Evolutionary conservation across 352 stramenopile species (phyloP).

Genomic region (Halophytophthora polymorphica): DNA sequence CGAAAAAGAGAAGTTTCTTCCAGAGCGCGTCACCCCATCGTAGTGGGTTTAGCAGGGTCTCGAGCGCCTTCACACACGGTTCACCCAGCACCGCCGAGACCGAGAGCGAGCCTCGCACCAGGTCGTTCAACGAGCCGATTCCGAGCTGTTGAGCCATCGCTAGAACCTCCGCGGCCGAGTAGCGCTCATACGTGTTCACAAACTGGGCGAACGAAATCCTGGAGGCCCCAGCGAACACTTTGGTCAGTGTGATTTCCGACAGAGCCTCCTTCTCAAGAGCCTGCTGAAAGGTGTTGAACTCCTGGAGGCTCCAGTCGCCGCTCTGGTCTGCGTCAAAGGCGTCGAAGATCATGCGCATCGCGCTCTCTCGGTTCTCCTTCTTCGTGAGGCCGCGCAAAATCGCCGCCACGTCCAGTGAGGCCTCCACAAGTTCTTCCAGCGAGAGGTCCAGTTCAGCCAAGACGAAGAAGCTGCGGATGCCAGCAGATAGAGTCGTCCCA

Average conservation of each 20-base stretch:
- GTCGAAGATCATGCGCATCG: conserved; percentile 40
- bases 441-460: conserved; percentile 40
- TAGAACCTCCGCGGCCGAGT: conserved; percentile 30
- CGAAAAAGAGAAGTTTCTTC: conserved; percentile 38
- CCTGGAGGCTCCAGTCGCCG: conserved; percentile 38
- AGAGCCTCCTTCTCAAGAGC: conserved; percentile 38
- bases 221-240: conserved; percentile 30
- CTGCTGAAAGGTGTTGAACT: conserved; percentile 68
- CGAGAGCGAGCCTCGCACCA: conserved; percentile 27
- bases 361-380: conserved; percentile 33
- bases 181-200: conserved; percentile 34
- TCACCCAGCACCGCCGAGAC: conserved; percentile 30
- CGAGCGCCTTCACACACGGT: conserved; percentile 19
- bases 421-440: conserved; percentile 28
- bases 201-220: conserved; percentile 35
- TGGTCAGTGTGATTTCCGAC: conserved; percentile 26
- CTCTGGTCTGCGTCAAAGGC: conserved; percentile 40
- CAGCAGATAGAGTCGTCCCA: conserved; percentile 14
- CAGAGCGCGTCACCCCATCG: conserved; percentile 27
- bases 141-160: conserved; percentile 32
- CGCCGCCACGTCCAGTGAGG: conserved; percentile 15
- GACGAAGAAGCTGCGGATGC: conserved; percentile 31
- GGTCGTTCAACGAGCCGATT: conserved; percentile 34
- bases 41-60: conserved; percentile 27
- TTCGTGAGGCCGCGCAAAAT: conserved; percentile 32